These are phyloP conservation scores for Metschnikowia shivogae DNA, from an alignment of 805 yeast species.

Conservation along the genomic window DNA sequence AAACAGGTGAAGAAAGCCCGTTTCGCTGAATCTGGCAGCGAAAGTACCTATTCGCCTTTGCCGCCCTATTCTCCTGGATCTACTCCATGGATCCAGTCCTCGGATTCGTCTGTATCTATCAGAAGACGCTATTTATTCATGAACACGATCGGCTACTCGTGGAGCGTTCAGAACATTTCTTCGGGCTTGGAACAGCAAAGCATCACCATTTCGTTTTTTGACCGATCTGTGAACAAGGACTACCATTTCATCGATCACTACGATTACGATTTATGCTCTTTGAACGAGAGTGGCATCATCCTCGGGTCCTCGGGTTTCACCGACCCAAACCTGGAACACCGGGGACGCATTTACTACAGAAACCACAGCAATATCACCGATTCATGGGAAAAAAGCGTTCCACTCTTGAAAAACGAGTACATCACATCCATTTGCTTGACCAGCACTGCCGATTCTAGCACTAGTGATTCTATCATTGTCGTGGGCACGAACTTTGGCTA, in stretches of 20 bases:
- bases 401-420: constrained; percentile 51
- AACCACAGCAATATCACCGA: constrained; percentile 62
- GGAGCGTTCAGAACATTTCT: constrained; percentile 53
- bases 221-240: constrained; percentile 67
- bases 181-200: constrained; percentile 43
- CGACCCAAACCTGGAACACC: constrained; percentile 5
- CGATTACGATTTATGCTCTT: constrained; percentile 69
- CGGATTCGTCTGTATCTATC: constrained; percentile 28
- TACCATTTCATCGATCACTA: constrained; percentile 79
- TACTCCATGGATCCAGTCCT: constrained; percentile 63
- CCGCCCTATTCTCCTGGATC: constrained; percentile 81
- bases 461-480: constrained; percentile 45
- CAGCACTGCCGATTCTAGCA: constrained; percentile 14
- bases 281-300: constrained; percentile 62
- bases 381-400: constrained; percentile 68
- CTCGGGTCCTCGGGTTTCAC: constrained; percentile 43
- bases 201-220: constrained; percentile 85
- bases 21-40: not conserved
- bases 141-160: constrained; percentile 75
- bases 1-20: constrained; percentile 10
- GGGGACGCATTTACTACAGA: constrained; percentile 56
- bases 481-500: constrained; percentile 77
- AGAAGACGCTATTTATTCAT: constrained; percentile 72
- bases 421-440: constrained; percentile 68
- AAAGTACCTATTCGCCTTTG: constrained; percentile 22